Evolutionary conservation across 1,284 basidiomycete genomes (phyloP).

Genomic region (Chondrostereum purpureum): DNA sequence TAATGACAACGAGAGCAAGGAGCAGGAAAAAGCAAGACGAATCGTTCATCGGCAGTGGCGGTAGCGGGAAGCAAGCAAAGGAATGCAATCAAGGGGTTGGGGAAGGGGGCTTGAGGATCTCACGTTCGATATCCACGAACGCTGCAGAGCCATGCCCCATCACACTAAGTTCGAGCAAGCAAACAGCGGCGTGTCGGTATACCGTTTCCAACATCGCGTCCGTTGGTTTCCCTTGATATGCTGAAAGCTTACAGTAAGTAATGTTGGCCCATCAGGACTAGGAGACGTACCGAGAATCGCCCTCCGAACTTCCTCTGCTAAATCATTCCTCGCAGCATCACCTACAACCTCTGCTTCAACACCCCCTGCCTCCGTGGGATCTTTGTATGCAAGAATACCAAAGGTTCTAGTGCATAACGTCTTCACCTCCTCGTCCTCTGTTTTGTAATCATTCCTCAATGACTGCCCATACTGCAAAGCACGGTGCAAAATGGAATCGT

Average conservation of each 20-base stretch:
- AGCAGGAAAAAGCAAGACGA: too few relatives aligned
- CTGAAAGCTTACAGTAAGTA: constrained; percentile 33
- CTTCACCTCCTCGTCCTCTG: constrained; percentile 49
- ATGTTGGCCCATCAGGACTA: constrained; percentile 4
- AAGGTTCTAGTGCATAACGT: constrained; percentile 66
- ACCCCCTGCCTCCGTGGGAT: constrained; percentile 60
- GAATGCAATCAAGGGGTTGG: background rate
- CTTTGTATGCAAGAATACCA: constrained; percentile 70
- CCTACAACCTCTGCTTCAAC: constrained; percentile 61
- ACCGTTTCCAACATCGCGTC: constrained; percentile 68
- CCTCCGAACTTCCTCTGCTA: constrained; percentile 74
- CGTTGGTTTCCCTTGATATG: constrained; percentile 68
- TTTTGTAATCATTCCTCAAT: constrained; percentile 60
- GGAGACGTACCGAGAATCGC: constrained; percentile 66
- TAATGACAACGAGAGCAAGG: too few relatives aligned
- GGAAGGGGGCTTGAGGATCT: background rate
- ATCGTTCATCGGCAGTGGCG: too few relatives aligned
- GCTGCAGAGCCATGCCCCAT: constrained; percentile 68
- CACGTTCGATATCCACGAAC: constrained; percentile 61
- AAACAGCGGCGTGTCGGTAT: constrained; percentile 65
- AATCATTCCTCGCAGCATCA: constrained; percentile 51
- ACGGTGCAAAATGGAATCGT: constrained; percentile 51
- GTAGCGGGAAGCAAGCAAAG: background rate
- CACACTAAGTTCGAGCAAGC: constrained; percentile 60
- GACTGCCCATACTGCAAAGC: constrained; percentile 67